Evolutionary conservation across 805 yeast genomes (phyloP).

Genomic region (Yueomyces sp.): DNA sequence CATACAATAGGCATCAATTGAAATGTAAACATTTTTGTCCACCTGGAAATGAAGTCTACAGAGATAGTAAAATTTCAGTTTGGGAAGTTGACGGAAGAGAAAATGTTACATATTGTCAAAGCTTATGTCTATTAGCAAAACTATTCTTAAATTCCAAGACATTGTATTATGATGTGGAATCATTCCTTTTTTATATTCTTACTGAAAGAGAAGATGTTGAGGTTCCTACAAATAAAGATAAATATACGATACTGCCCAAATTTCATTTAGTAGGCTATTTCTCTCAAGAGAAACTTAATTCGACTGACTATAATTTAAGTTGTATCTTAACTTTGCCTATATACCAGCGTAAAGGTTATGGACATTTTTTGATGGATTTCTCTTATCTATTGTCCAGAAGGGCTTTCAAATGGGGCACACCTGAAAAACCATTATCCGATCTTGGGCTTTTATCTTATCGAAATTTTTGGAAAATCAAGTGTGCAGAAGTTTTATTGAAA

Average conservation of each 20-base stretch:
- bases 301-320: constrained; percentile 70
- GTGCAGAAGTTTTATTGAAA: constrained; percentile 30
- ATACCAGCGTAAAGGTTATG: constrained; percentile 80
- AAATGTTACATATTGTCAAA: constrained; percentile 72
- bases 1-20: constrained; percentile 52
- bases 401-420: constrained; percentile 76
- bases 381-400: constrained; percentile 66
- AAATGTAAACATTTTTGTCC: constrained; percentile 68
- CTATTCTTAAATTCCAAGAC: constrained; percentile 84
- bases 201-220: constrained; percentile 36
- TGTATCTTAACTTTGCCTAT: constrained; percentile 86
- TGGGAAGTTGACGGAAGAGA: constrained; percentile 92
- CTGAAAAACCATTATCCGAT: constrained; percentile 87
- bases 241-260: constrained; percentile 12
- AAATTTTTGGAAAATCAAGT: constrained; percentile 67
- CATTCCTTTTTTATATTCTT: constrained; percentile 78
- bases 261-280: constrained; percentile 90
- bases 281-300: constrained; percentile 67
- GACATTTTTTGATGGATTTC: constrained; percentile 77
- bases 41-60: constrained; percentile 85
- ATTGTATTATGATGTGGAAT: constrained; percentile 88
- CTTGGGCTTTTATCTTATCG: constrained; percentile 77
- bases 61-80: constrained; percentile 50
- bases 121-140: constrained; percentile 79
- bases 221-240: constrained; percentile 21